Evolutionary conservation across 352 stramenopile genomes (phyloP), one percentile per base, ranked within the genome.

Genomic region (Phytopythium cucurbitacearum): DNA sequence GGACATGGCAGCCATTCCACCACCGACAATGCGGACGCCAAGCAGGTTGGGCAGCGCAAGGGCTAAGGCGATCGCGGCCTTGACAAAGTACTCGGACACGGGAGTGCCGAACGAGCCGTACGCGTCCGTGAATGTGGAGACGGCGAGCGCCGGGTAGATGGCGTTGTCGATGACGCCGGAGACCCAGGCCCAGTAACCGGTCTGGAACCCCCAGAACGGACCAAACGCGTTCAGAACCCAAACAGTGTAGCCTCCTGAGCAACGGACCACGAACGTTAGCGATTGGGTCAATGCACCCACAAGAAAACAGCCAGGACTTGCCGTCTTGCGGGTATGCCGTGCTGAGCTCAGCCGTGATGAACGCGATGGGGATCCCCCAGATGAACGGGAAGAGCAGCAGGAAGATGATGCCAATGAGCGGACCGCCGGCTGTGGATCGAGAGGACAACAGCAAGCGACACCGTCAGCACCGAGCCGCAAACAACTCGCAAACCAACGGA

Each of bases 181-280:
- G 36, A 98, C 69, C 91, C 91, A 98, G 32, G 68, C 78, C 61
- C 80, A 79, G 58, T 87, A 89, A 7, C 80, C 83, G 44, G 86
- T 85, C 64, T 91, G 79, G 58, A 89, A 94, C 13, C 69, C 82
- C 82, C 80, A 92, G 61, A 91, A 95, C 1, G 82, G 71, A 4
- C 91, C 94, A 74, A 97, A 97, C 0, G 91, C 89, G 57, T 92
- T 76, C 48, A 96, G 71, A 5, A 97, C 86, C 94, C 94, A 98
- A 5, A 91, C 76, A 7, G 95, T 91, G 65, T 88, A 96, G 45
- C 76, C 89, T 36, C 74, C 70, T 52, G 32, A 10, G 1, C 7
- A 28, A 37, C 5, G 15, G n/a, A 10, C 11, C 21, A 34, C 15
- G 37, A 10, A 48, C 6, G 12, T 16, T 36, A n/a, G n/a, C 15